Evolutionary conservation across 345 rosid genomes (phyloP), one percentile per base, ranked within the genome.

Genomic region (Murraya paniculata): DNA sequence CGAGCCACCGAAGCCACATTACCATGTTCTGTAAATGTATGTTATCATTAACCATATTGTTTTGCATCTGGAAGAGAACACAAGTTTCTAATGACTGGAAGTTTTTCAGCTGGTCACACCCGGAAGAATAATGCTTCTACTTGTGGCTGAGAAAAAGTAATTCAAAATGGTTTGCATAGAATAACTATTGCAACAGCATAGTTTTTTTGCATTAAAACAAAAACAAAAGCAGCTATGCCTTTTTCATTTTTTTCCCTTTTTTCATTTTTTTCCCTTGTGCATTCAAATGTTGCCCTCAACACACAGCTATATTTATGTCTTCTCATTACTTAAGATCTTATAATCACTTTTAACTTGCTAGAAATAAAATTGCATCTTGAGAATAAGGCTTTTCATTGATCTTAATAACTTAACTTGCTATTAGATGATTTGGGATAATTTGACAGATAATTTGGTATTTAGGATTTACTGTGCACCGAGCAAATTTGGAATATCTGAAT

Each of bases 1-100:
- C 94, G 98, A 72, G 98, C 98, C 8, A 78, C 86, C 22, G 87
- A 90, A 81, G 86, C 86, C 82, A 90, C 81, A 85, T 79, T 96
- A 79, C 83, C 91, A 27, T 82, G 79, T 82, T 65, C 83, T n/a
- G 96, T 89, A 89, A 82, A 77, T 83, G 19, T 80, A 79, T 41
- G 73, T 56, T 53, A 33, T 75, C 72, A 55, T 73, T 75, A 67
- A 30, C 38, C 48, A 6, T 62, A 67, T 75, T 60, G 68, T 9
- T 33, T 5, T 56, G 48, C 33, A 56, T 71, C 62, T 71, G 25
- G 41, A 60, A 4, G 22, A 14, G 62, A 38, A 30, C 60, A 19
- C 60, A 70, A 48, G 18, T 50, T 69, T 50, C 60, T 50, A 25
- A 45, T 45, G 16, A 45, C 50, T 3, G 50, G 50, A 45, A 3